A percentile compares a stretch with the other conserved stretches of the same genome.
phyloP scores from a whole-genome alignment of 2,329 filamentous ascomycete species.

The Aureobasidium sp. region DNA sequence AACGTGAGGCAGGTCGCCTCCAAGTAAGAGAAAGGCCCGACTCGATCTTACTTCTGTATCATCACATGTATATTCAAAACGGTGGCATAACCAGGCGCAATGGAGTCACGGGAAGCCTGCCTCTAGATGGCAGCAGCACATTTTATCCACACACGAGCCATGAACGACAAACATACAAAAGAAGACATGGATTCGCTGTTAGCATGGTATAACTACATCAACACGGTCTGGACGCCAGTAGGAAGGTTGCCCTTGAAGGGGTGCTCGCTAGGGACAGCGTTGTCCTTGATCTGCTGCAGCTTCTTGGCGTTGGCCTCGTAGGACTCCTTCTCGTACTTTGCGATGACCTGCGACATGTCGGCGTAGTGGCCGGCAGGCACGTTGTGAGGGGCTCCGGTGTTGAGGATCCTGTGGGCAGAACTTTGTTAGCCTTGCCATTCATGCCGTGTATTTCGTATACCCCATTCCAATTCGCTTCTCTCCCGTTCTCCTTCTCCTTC shows the following conservation, averaged over 20 bases:
- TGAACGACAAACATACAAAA: conserved; percentile 5
- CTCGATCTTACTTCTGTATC: not conserved
- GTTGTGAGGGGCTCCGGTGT: conserved; percentile 57
- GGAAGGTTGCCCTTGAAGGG: conserved; percentile 11
- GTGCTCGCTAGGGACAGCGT: conserved; percentile 28
- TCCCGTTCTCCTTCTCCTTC: conserved; percentile 7
- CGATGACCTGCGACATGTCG: conserved; percentile 53
- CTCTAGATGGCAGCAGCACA: not conserved
- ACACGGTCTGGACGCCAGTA: conserved; percentile 4
- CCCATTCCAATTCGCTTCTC: not conserved
- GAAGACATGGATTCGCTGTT: conserved; percentile 10
- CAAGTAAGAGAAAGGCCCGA: not conserved
- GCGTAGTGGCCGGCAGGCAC: conserved; percentile 53
- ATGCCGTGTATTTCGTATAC: not conserved
- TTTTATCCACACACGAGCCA: conserved; percentile 8
- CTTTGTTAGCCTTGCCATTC: conserved; percentile 14
- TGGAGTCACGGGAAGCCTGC: conserved; percentile 10
- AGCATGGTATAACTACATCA: conserved; percentile 14
- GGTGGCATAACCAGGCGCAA: conserved; percentile 6
- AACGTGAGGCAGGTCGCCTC: conserved; percentile 7
- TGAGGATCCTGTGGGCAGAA: conserved; percentile 48
- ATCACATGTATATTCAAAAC: conserved; percentile 10
- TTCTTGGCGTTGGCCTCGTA: conserved; percentile 52
- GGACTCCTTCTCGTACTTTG: conserved; percentile 55
- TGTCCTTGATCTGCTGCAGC: conserved; percentile 37